Percentiles rank a stretch among this genome's conserved stretches.
phyloP scores from a whole-genome alignment of 2,329 filamentous ascomycete genomes.

The Curvularia sp. region DNA sequence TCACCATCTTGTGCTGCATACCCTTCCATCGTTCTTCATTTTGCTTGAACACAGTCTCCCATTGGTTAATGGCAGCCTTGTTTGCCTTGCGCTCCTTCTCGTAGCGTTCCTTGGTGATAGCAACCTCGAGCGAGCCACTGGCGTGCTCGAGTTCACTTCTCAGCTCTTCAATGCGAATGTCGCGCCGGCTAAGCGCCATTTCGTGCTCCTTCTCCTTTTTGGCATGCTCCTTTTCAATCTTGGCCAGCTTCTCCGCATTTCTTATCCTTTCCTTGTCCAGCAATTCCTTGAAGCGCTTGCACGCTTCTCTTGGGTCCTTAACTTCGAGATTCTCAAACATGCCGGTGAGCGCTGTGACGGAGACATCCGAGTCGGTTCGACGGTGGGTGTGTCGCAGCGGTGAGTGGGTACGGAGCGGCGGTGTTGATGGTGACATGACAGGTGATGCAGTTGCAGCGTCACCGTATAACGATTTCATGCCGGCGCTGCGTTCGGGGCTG shows the following conservation, averaged over 20 bases:
- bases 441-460: conserved; percentile 23
- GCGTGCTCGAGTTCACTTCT: conserved; percentile 33
- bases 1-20: conserved; percentile 37
- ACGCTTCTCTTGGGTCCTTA: conserved; percentile 56
- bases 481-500: conserved; percentile 70
- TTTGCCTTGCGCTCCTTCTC: conserved; percentile 41
- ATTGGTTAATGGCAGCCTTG: conserved; percentile 44
- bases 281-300: conserved; percentile 54
- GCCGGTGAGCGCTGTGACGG: conserved; percentile 62
- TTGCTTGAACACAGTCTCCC: conserved; percentile 43
- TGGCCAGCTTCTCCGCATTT: conserved; percentile 45
- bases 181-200: conserved; percentile 23
- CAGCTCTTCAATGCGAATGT: conserved; percentile 34
- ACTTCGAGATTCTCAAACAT: conserved; percentile 74
- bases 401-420: conserved; percentile 52
- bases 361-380: conserved; percentile 49
- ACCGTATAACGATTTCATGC: conserved; percentile 46
- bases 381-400: conserved; percentile 26
- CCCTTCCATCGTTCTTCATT: conserved; percentile 42
- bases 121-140: conserved; percentile 32
- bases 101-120: conserved; percentile 37
- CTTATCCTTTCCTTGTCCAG: conserved; percentile 54
- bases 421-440: conserved; percentile 39
- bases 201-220: conserved; percentile 54
- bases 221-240: conserved; percentile 70